phyloP scores from a whole-genome alignment of 805 yeast species.

The Candida vaughaniae region DNA sequence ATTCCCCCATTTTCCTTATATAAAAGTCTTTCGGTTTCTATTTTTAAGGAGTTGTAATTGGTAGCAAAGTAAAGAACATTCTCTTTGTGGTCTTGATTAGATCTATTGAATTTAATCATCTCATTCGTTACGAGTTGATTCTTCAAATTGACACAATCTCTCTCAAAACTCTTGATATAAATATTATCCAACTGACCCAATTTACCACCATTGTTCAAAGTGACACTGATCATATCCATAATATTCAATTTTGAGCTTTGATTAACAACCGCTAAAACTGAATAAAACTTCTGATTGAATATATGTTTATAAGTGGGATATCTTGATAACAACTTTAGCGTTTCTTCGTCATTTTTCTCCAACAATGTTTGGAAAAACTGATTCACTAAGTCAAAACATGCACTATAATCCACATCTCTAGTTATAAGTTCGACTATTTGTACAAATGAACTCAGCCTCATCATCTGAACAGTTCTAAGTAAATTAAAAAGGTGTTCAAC shows the following conservation, averaged over 20 bases:
- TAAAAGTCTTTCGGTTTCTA: conserved; percentile 39
- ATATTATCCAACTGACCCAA: conserved; percentile 30
- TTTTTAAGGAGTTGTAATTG: conserved; percentile 47
- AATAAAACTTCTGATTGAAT: conserved; percentile 24
- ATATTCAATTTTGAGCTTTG: conserved; percentile 20
- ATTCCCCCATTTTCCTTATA: conserved; percentile 13
- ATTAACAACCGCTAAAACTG: conserved; percentile 18
- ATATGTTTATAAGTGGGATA: conserved; percentile 28
- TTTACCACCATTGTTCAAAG: conserved; percentile 36
- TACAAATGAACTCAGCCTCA: conserved; percentile 26
- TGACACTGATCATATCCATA: conserved; percentile 32
- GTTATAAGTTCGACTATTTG: conserved; percentile 17
- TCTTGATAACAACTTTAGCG: conserved; percentile 25
- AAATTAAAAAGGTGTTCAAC: conserved; percentile 33
- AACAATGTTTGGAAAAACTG: conserved; percentile 31
- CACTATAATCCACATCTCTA: conserved; percentile 15
- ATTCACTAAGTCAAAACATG: conserved; percentile 18
- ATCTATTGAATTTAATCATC: conserved; percentile 48
- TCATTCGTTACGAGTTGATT: conserved; percentile 43
- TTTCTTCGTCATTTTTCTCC: conserved; percentile 39
- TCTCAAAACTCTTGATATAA: conserved; percentile 32
- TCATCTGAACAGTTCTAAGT: conserved; percentile 32
- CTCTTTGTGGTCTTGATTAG: conserved; percentile 65
- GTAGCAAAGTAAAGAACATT: conserved; percentile 49
- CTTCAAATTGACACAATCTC: conserved; percentile 35